Percentiles rank a stretch among this genome's conserved stretches.
Evolutionary conservation across 2,329 filamentous ascomycete genomes (phyloP).

Genomic region (Cadophora sp.): DNA sequence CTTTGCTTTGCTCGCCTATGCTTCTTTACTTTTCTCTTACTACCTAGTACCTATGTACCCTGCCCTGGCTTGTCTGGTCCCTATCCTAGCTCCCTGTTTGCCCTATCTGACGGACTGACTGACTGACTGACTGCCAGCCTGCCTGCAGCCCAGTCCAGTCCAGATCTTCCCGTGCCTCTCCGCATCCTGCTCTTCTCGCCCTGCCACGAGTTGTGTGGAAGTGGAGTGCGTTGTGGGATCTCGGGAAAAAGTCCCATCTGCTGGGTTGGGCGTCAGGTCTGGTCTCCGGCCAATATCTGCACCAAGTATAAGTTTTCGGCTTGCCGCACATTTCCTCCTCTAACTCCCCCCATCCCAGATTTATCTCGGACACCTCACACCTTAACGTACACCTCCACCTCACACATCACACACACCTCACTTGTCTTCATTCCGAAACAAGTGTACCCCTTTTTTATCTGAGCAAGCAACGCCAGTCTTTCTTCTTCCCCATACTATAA

Average conservation of each 20-base stretch:
- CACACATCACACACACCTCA: conserved; percentile 18
- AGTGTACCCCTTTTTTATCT: conserved; percentile 31
- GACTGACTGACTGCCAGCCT: background rate
- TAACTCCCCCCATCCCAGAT: conserved; percentile 28
- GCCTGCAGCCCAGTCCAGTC: conserved; percentile 1
- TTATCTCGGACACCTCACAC: conserved; percentile 23
- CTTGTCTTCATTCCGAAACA: conserved; percentile 32
- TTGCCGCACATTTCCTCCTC: conserved; percentile 34
- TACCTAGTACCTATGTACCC: background rate
- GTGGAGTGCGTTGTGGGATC: conserved; percentile 11
- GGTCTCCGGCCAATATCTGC: conserved; percentile 23
- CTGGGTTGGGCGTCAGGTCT: background rate
- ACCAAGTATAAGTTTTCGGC: conserved; percentile 38
- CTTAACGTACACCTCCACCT: conserved; percentile 8
- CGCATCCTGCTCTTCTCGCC: background rate
- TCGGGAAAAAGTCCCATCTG: conserved; percentile 10
- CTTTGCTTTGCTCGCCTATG: background rate
- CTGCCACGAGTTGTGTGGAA: conserved; percentile 7
- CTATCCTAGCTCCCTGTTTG: background rate
- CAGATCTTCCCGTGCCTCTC: conserved; percentile 3
- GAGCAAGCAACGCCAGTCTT: conserved; percentile 35
- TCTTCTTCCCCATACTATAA: conserved; percentile 23
- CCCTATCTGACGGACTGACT: background rate
- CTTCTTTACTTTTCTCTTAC: background rate
- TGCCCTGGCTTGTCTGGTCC: background rate